Percentiles rank a stretch among this genome's conserved stretches.
Conservation (phyloP, 2,329 filamentous ascomycete genomes). For the Venturiaceae sp. region DNA sequence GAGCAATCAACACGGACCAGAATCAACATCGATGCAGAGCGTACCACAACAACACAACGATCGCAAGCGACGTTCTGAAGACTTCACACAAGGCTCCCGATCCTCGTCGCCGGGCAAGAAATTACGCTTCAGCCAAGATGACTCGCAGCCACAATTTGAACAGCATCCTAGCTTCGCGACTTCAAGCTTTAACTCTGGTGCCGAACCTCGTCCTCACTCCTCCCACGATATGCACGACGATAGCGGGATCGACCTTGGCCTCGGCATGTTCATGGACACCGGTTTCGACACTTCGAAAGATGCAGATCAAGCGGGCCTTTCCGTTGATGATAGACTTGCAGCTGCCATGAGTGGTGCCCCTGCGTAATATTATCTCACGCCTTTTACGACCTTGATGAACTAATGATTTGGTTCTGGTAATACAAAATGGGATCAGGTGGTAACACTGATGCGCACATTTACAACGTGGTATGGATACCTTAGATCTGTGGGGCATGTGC, state of each 20-base stretch:
- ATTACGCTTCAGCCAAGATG: not conserved
- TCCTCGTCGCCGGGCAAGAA: not conserved
- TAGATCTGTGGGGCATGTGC: not conserved
- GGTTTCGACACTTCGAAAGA: not conserved
- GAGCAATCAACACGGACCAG: not conserved
- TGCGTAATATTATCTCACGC: not conserved
- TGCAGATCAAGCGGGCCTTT: not conserved
- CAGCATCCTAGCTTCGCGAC: constrained; percentile 5
- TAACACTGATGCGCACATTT: not conserved
- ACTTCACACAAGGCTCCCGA: not conserved
- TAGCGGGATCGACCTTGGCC: constrained; percentile 7
- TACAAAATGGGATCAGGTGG: not conserved
- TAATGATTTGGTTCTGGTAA: not conserved
- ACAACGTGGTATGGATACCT: not conserved
- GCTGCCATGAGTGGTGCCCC: not conserved
- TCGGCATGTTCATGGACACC: not conserved
- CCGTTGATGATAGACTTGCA: not conserved
- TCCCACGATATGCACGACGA: constrained; percentile 1
- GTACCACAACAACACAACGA: not conserved
- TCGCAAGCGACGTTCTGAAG: not conserved
- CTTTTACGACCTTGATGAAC: not conserved
- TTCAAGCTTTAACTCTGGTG: constrained; percentile 3
- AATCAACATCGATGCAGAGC: not conserved
- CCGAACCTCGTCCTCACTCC: not conserved
- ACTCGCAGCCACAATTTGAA: not conserved